Percentiles rank a stretch among this genome's conserved stretches.
Evolutionary conservation across 1,139 yeast species (phyloP).

Genomic region (Magnusiomyces suaveolens): DNA sequence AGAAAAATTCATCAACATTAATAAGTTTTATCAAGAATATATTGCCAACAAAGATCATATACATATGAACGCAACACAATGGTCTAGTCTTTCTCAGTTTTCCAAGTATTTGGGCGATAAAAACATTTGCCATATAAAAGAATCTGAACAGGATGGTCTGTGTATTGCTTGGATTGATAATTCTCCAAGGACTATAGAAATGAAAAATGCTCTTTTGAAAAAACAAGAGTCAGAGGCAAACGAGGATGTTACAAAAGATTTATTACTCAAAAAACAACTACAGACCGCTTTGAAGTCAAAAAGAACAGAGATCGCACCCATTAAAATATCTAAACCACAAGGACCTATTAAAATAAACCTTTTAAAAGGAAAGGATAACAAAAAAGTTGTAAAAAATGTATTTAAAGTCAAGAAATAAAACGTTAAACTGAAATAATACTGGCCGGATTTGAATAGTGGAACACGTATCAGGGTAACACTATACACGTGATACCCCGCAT

Average conservation of each 20-base stretch:
- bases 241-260: conserved; percentile 40
- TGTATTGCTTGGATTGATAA: conserved; percentile 47
- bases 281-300: conserved; percentile 33
- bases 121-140: conserved; percentile 51
- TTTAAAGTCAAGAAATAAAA: neutral
- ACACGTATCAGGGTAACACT: too few species aligned
- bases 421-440: too few species aligned
- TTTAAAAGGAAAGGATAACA: neutral
- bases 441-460: too few species aligned
- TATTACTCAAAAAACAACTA: conserved; percentile 46
- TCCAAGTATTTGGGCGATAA: conserved; percentile 52
- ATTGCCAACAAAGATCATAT: conserved; percentile 66
- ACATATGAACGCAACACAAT: conserved; percentile 83
- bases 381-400: neutral
- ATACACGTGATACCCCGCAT: neutral
- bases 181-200: conserved; percentile 38
- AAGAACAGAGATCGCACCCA: neutral
- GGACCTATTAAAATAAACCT: neutral
- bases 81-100: conserved; percentile 64
- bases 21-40: conserved; percentile 82
- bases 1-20: conserved; percentile 68
- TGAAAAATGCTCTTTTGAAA: conserved; percentile 31
- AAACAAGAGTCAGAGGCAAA: conserved; percentile 35
- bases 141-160: conserved; percentile 37
- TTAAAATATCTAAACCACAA: neutral